Conservation (phyloP, 2,329 filamentous ascomycete species). For the Phialocephala subalpina region DNA sequence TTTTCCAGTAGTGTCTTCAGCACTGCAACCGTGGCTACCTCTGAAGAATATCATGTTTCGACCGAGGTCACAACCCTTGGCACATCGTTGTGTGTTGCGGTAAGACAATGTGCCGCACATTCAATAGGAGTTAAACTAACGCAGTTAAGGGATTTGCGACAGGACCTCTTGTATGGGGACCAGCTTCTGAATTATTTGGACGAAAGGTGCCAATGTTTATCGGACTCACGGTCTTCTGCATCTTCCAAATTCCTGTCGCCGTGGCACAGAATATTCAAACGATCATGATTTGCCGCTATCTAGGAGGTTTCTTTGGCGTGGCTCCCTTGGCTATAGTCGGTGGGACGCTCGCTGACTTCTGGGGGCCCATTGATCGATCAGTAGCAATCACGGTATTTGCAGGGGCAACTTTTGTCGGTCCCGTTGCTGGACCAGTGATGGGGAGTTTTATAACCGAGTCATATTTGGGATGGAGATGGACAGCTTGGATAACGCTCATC, state of each 20-base stretch:
- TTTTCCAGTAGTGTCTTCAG: not conserved
- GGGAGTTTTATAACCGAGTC: constrained; percentile 56
- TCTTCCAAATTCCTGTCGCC: not conserved
- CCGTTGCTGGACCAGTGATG: constrained; percentile 45
- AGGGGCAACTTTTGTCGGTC: constrained; percentile 47
- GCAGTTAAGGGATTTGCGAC: not conserved
- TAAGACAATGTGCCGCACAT: not conserved
- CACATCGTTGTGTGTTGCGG: not conserved
- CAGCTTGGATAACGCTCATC: constrained; percentile 62
- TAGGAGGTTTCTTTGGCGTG: constrained; percentile 60
- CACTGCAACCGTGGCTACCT: not conserved
- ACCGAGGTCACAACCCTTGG: not conserved
- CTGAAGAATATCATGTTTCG: not conserved
- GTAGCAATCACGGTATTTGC: constrained; percentile 74
- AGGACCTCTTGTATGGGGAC: not conserved
- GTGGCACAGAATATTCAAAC: constrained; percentile 55
- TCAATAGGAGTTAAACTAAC: not conserved
- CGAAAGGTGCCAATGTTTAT: not conserved
- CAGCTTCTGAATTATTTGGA: not conserved
- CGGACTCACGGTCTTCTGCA: not conserved
- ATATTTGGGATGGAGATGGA: constrained; percentile 64
- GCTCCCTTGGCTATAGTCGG: constrained; percentile 58
- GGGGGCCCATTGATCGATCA: constrained; percentile 64
- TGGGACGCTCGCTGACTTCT: constrained; percentile 71
- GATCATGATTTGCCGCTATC: constrained; percentile 61